These are phyloP conservation scores for Anthracocystis walkeri DNA, from an alignment of 1,284 basidiomycete species.

Conservation along the genomic window DNA sequence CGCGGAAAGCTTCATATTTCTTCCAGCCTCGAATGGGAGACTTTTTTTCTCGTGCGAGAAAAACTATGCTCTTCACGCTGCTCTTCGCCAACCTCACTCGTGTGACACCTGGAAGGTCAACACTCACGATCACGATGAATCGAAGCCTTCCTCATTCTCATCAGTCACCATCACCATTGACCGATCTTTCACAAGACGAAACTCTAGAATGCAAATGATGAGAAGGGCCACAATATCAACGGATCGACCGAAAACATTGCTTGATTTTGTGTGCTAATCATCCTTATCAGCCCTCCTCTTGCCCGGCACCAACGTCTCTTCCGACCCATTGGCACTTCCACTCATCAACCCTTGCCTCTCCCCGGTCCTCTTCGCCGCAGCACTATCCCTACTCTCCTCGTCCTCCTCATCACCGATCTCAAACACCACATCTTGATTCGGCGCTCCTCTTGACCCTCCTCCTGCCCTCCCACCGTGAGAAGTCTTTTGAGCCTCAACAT, in stretches of 20 bases:
- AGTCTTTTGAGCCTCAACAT: conserved; percentile 36
- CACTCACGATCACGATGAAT: no score
- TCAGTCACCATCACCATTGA: no score
- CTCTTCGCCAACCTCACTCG: no score
- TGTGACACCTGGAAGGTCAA: no score
- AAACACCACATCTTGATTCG: conserved; percentile 55
- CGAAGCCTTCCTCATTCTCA: no score
- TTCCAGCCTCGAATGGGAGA: not conserved
- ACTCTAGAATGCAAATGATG: no score
- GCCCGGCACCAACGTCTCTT: conserved; percentile 54
- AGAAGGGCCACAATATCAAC: no score
- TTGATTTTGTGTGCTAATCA: conserved; percentile 21
- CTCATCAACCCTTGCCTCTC: conserved; percentile 50
- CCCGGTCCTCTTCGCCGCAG: not conserved
- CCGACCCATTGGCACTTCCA: conserved; percentile 29
- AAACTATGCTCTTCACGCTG: not conserved
- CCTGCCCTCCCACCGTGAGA: conserved; percentile 24
- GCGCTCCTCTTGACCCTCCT: conserved; percentile 1
- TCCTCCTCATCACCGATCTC: conserved; percentile 61
- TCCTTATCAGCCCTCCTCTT: conserved; percentile 36
- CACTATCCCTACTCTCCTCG: conserved; percentile 26
- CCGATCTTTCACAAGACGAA: no score
- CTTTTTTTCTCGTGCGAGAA: conserved; percentile 23
- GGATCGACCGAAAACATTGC: not conserved
- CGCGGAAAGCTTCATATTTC: not conserved